A percentile compares a stretch with the other conserved stretches of the same genome.
Conservation (phyloP, 2,329 filamentous ascomycete species). For the Aspergillus japonicus region DNA sequence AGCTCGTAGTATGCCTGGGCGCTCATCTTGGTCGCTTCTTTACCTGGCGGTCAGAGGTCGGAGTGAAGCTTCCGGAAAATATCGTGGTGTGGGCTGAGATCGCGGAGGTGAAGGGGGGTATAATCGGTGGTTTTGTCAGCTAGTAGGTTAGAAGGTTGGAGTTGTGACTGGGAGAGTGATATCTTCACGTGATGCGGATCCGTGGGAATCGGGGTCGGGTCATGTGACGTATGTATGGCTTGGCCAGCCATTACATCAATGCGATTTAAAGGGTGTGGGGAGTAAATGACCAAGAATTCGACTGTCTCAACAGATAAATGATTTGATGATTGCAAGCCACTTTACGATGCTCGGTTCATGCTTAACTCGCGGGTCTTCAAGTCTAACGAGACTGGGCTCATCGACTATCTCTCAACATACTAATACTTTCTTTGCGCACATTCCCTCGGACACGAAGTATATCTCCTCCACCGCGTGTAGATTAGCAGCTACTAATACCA, state of each 20-base stretch:
- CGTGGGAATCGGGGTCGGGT: background rate
- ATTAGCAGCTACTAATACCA: background rate
- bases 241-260: background rate
- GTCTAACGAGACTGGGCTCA: background rate
- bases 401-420: background rate
- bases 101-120: background rate
- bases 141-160: too few relatives aligned
- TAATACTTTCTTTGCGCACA: background rate
- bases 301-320: too few relatives aligned
- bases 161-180: background rate
- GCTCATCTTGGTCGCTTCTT: constrained; percentile 42
- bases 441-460: background rate
- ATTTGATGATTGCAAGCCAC: background rate
- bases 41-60: background rate
- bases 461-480: background rate
- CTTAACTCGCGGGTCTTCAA: background rate
- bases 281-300: too few relatives aligned
- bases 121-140: too few relatives aligned
- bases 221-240: background rate
- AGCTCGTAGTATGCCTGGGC: constrained; percentile 77
- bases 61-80: background rate
- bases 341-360: background rate
- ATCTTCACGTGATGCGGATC: constrained; percentile 9
- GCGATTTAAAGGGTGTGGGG: background rate
- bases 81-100: too few relatives aligned